Evolutionary conservation across 2,329 filamentous ascomycete species (phyloP).

Genomic region (Epichloe sp.): DNA sequence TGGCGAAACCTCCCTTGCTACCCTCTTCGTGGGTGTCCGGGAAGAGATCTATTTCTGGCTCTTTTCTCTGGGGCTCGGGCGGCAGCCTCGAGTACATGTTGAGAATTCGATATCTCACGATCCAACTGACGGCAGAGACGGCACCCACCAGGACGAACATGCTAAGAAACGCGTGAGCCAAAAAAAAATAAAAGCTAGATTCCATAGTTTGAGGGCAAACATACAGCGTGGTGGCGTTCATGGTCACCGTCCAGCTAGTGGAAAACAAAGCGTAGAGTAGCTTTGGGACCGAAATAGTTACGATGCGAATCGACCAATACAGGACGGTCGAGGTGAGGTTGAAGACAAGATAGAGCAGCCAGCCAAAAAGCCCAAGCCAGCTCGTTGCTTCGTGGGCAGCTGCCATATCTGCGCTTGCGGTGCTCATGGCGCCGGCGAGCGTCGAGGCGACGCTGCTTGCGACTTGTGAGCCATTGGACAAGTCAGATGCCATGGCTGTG

Average conservation of each 20-base stretch:
- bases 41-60: slow-evolving; percentile 89
- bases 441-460: slow-evolving; percentile 20
- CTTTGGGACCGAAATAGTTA: slow-evolving; percentile 79
- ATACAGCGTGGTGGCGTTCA: slow-evolving; percentile 95
- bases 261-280: slow-evolving; percentile 84
- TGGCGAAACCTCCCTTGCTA: slow-evolving; percentile 81
- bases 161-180: slow-evolving; percentile 25
- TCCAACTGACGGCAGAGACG: slow-evolving; percentile 80
- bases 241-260: slow-evolving; percentile 88
- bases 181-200: not conserved
- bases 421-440: slow-evolving; percentile 25
- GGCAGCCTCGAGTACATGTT: slow-evolving; percentile 95
- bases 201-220: slow-evolving; percentile 14
- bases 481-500: slow-evolving; percentile 28
- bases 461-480: slow-evolving; percentile 24
- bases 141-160: slow-evolving; percentile 66
- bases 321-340: slow-evolving; percentile 44
- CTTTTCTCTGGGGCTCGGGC: slow-evolving; percentile 88
- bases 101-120: slow-evolving; percentile 87
- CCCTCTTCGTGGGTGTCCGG: slow-evolving; percentile 85
- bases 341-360: slow-evolving; percentile 40
- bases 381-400: slow-evolving; percentile 29
- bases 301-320: slow-evolving; percentile 74
- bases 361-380: slow-evolving; percentile 45
- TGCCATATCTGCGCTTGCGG: slow-evolving; percentile 17